A percentile compares a stretch with the other conserved stretches of the same genome.
These are phyloP conservation scores for Aristolochia fimbriata DNA, from an alignment of 164 flowering plant genomes.

Conservation along the genomic window DNA sequence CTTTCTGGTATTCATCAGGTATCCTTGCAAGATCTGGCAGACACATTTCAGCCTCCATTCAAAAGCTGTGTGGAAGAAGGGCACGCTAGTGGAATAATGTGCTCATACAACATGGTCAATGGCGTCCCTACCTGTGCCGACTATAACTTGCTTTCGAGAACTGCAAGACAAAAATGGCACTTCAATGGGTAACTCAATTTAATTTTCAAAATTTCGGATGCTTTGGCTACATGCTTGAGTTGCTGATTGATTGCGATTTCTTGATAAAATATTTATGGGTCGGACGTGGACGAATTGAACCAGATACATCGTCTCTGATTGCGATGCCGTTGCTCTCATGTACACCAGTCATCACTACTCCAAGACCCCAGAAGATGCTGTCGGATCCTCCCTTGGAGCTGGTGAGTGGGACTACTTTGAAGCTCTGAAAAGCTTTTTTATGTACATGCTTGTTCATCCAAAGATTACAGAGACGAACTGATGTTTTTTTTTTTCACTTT, in stretches of 20 bases:
- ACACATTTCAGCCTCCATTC: conserved; percentile 90
- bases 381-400: conserved; percentile 68
- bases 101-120: conserved; percentile 82
- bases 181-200: conserved; percentile 18
- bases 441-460: too few relatives aligned
- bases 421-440: too few relatives aligned
- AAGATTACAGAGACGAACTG: too few relatives aligned
- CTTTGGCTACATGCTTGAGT: too few relatives aligned
- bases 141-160: conserved; percentile 45
- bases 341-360: conserved; percentile 49
- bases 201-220: too few relatives aligned
- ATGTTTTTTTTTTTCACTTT: too few relatives aligned
- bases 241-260: too few relatives aligned
- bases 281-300: neutral
- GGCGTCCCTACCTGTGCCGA: conserved; percentile 87
- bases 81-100: conserved; percentile 79
- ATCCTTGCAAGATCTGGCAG: conserved; percentile 63
- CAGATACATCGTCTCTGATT: conserved; percentile 92
- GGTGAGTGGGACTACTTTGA: conserved; percentile 26
- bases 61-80: conserved; percentile 58
- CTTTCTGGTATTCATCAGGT: conserved; percentile 32
- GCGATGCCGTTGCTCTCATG: conserved; percentile 72
- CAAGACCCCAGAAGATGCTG: conserved; percentile 81
- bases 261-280: too few relatives aligned
- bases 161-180: conserved; percentile 59